phyloP scores from a whole-genome alignment of 805 yeast species.

The Candida succiphila region DNA sequence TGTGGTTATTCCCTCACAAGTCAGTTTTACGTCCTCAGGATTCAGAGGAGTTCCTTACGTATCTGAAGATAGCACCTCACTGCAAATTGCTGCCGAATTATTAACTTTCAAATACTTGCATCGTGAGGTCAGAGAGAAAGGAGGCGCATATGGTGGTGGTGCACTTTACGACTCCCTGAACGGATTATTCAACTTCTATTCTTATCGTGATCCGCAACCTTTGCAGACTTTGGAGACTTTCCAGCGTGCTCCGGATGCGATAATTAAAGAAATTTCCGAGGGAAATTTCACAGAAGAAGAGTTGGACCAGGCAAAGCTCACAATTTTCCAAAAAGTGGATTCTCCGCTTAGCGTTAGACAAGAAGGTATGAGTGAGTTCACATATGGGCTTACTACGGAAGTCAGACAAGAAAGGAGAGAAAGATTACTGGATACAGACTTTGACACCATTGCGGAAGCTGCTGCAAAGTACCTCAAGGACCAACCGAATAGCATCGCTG shows the following conservation, averaged over 20 bases:
- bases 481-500: constrained; percentile 3
- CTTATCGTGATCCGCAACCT: constrained; percentile 93
- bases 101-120: constrained; percentile 79
- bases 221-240: constrained; percentile 56
- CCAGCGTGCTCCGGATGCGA: constrained; percentile 38
- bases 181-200: constrained; percentile 73
- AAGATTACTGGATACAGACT: constrained; percentile 54
- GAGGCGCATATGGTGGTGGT: constrained; percentile 99
- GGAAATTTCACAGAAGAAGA: constrained; percentile 36
- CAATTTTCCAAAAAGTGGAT: constrained; percentile 86
- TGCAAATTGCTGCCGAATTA: constrained; percentile 74
- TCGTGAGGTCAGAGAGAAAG: constrained; percentile 84
- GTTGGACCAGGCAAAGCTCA: constrained; percentile 80
- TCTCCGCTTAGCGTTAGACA: constrained; percentile 76
- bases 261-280: constrained; percentile 17
- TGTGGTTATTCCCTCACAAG: constrained; percentile 66
- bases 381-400: constrained; percentile 64
- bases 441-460: constrained; percentile 51
- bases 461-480: constrained; percentile 54
- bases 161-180: constrained; percentile 72
- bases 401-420: constrained; percentile 77
- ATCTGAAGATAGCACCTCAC: constrained; percentile 70
- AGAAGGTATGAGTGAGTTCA: constrained; percentile 64
- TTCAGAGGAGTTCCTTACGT: constrained; percentile 57
- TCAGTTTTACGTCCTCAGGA: constrained; percentile 69